Conservation (phyloP, 2,329 filamentous ascomycete species). For the Trichoderma breve region DNA sequence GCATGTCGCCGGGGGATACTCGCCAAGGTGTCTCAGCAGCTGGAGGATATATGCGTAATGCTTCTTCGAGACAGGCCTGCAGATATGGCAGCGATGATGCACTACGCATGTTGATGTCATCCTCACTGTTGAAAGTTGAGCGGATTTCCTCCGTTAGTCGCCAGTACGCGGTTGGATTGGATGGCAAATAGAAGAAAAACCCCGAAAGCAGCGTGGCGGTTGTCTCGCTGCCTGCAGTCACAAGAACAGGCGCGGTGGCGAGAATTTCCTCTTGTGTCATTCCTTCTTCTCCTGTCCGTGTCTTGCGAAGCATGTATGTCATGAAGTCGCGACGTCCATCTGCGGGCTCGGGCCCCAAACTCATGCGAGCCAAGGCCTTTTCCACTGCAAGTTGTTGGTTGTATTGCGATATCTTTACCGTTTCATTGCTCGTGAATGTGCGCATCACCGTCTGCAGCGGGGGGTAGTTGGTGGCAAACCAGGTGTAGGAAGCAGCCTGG, state of each 20-base stretch:
- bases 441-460: too few relatives aligned
- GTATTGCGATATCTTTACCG: too few relatives aligned
- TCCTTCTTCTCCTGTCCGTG: slow-evolving; percentile 34
- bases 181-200: slow-evolving; percentile 32
- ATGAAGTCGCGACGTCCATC: slow-evolving; percentile 25
- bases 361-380: slow-evolving; percentile 20
- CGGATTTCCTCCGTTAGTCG: not conserved
- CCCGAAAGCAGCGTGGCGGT: slow-evolving; percentile 34
- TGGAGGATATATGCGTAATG: slow-evolving; percentile 40
- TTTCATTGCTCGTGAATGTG: too few relatives aligned
- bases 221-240: slow-evolving; percentile 37
- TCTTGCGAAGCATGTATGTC: slow-evolving; percentile 31
- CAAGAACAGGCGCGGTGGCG: slow-evolving; percentile 23
- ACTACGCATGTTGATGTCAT: slow-evolving; percentile 35
- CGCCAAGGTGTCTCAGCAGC: slow-evolving; percentile 31
- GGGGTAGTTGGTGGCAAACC: too few relatives aligned
- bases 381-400: too few relatives aligned
- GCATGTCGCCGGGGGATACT: slow-evolving; percentile 32
- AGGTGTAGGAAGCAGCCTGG: too few relatives aligned
- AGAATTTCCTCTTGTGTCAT: slow-evolving; percentile 26
- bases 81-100: too few relatives aligned
- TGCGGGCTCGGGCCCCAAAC: slow-evolving; percentile 24
- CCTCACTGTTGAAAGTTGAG: slow-evolving; percentile 21
- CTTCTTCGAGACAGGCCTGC: too few relatives aligned
- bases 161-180: slow-evolving; percentile 31